Base-by-base conservation (phyloP, 2,329 filamentous ascomycete species). In the Beauveria varroae region DNA sequence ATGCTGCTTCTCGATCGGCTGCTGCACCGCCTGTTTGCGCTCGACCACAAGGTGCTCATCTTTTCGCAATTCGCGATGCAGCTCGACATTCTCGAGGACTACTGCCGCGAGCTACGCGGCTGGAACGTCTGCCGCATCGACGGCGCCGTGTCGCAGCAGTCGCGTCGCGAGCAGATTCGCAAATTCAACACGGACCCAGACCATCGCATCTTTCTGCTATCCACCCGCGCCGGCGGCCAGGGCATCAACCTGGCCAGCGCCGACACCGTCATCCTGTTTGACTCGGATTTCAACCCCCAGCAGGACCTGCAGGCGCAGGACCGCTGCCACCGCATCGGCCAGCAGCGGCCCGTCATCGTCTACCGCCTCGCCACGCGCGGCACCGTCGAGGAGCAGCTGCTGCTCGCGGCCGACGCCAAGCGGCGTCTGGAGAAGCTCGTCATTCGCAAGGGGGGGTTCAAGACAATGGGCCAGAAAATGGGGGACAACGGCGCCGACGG, bases 41-140 rank as follows among this genome's bases (percentile, higher is more conserved):
- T 84, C 1, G 88, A 84, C 3, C 93, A 97, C 76, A 98, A 98
- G 70, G 88, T 98, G 30, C 83, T 99, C 51, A 91, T 99, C 57
- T 99, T 99, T 74, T 96, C 91, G 0, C 95, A 99, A 70, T 99
- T 99, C 77, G 96, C 93, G 62, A 96, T 89, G 0, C 93, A 96
- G 65, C 84, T 99, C 0, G 92, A 98, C 69, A 89, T 99, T 2
- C 79, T 99, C 0, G 86, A 96, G 64, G 89, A 93, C 60, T 99
- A 96, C 76, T 91, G 91, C 3, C 62, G 68, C 9, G 82, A 86
- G n/a, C 81, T 98, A 1, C 87, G 91, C 8, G 77, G 79, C 1
- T 97, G 91, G 91, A 83, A 86, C 1, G 82, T 89, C 26, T 96
- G 93, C 69, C 91, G 95, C 6, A 96, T 99, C 59, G 95, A 98